phyloP scores from a whole-genome alignment of 2,329 filamentous ascomycete genomes.

The Emergomyces pasteurianus region DNA sequence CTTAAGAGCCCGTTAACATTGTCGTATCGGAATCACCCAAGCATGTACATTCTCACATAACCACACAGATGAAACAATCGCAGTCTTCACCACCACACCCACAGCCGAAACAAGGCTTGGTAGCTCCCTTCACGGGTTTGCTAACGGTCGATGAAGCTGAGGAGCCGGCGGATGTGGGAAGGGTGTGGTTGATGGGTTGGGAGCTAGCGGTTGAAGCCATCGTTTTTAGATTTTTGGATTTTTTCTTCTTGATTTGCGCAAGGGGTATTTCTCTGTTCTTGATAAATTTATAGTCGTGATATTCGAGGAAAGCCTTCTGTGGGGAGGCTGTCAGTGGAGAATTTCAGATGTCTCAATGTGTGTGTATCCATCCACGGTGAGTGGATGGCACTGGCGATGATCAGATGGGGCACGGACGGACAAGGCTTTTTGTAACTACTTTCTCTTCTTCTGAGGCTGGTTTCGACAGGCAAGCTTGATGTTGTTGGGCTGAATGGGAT shows the following conservation, averaged over 20 bases:
- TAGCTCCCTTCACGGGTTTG: slow-evolving; percentile 27
- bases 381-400: not conserved
- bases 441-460: not conserved
- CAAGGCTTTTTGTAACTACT: too few relatives aligned
- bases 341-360: not conserved
- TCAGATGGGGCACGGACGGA: too few relatives aligned
- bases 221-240: too few relatives aligned
- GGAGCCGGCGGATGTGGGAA: slow-evolving; percentile 22
- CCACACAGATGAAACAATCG: slow-evolving; percentile 30
- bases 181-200: slow-evolving; percentile 20
- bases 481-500: not conserved
- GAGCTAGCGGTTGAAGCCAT: slow-evolving; percentile 7
- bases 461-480: not conserved
- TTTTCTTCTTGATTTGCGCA: too few relatives aligned
- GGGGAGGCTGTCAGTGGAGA: not conserved
- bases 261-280: too few relatives aligned
- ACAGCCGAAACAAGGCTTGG: slow-evolving; percentile 32
- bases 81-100: slow-evolving; percentile 31
- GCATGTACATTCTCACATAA: slow-evolving; percentile 25
- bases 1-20: not conserved
- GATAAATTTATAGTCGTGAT: too few relatives aligned
- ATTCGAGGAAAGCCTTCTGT: not conserved
- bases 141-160: slow-evolving; percentile 23
- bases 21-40: not conserved
- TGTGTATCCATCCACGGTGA: not conserved